Base-by-base conservation (phyloP, 768 basidiomycete genomes). In the Astraeus odoratus region DNA sequence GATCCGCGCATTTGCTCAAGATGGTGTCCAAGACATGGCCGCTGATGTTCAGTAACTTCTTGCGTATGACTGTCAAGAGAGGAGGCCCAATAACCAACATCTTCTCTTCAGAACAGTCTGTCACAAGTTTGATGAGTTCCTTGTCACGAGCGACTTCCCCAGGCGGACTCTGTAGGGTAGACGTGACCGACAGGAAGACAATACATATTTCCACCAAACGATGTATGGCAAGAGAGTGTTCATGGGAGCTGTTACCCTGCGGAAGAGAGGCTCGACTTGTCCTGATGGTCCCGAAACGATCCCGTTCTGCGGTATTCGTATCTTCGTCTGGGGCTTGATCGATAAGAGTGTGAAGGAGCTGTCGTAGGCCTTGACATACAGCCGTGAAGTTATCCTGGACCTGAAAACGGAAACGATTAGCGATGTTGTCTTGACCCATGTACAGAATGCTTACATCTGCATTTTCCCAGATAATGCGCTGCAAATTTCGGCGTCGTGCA, bases 381-480 rank as follows among this genome's bases (percentile, higher is more conserved):
- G 43, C 49, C 9, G 44, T 41, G 35, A 76, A 69, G 3, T 63
- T 53, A 46, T 76, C 75, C 56, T 82, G 81, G 20, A 81, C 68
- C 84, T 87, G 25, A 39, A 12, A 44, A 24, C 45, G 18, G 44
- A 16, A 29, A 15, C 24, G 18, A n/a, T 41, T 46, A 4, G 44
- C 16, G 1, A 18, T 29, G 23, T 31, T 26, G 33, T n/a, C 39
- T 25, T 36, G 8, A 25, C 13, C 22, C 16, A 30, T 23, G 13
- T 10, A 42, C 19, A 35, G 16, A 44, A 24, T 29, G 70, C 78
- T 56, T 52, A 91, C 90, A 53, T 89, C 86, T 35, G 69, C 55
- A 47, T 76, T 77, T 47, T 78, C 77, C 78, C 89, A 90, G 20
- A 91, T 60, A 7, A 74, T 58, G 23, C 69, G 67, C 39, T 85